Percentiles rank a stretch among this genome's conserved stretches.
phyloP scores from a whole-genome alignment of 768 basidiomycete species.

The Strobilomyces confusus region DNA sequence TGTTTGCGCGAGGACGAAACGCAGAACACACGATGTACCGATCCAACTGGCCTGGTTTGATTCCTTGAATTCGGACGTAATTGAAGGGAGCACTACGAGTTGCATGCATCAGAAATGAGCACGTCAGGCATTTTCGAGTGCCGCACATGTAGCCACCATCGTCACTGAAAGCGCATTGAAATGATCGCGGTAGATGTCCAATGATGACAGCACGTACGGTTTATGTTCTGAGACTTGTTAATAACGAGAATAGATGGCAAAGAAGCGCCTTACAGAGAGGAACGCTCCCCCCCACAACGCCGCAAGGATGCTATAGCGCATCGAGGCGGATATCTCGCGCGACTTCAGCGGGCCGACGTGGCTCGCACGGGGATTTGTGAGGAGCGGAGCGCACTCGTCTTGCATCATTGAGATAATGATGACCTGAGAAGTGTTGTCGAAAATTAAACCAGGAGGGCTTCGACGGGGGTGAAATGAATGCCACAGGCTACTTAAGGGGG shows the following conservation, averaged over 20 bases:
- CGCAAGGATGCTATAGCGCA: constrained; percentile 55
- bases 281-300: constrained; percentile 67
- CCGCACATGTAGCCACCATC: constrained; percentile 22
- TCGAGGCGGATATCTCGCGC: constrained; percentile 52
- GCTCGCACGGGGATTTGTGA: constrained; percentile 4
- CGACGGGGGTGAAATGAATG: no score
- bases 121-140: no score
- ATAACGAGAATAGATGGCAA: neutral
- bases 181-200: neutral
- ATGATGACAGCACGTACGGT: constrained; percentile 5
- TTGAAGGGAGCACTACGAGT: constrained; percentile 1
- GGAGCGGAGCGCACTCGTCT: constrained; percentile 25
- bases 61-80: no score
- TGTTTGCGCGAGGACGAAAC: neutral
- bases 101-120: neutral
- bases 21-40: constrained; percentile 19
- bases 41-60: constrained; percentile 21
- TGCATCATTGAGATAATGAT: neutral
- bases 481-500: no score
- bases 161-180: constrained; percentile 10
- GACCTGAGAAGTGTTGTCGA: neutral
- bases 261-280: constrained; percentile 45
- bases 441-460: neutral
- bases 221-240: constrained; percentile 6
- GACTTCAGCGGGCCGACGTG: constrained; percentile 36